Evolutionary conservation across 2,329 filamentous ascomycete genomes (phyloP).

Genomic region (Cercospora citrullina): DNA sequence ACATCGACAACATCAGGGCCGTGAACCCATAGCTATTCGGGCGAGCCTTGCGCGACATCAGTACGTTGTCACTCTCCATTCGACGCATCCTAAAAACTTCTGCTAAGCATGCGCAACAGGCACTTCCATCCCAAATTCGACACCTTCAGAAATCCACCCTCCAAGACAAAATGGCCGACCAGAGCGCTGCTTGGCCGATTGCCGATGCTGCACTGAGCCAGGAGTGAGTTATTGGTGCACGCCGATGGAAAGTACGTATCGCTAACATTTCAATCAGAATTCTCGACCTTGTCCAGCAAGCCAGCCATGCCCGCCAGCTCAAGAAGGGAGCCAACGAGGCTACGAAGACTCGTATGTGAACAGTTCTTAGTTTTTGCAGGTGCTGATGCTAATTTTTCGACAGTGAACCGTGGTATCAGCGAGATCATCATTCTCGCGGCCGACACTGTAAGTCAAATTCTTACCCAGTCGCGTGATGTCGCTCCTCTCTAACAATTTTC

Average conservation of each 20-base stretch:
- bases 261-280: conserved; percentile 30
- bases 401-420: conserved; percentile 79
- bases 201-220: conserved; percentile 52
- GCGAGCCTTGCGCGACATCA: conserved; percentile 34
- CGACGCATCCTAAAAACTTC: not conserved
- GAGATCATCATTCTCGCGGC: conserved; percentile 88
- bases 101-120: not conserved
- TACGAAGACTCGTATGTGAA: conserved; percentile 67
- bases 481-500: not conserved
- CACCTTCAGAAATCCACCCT: not conserved
- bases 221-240: conserved; percentile 31
- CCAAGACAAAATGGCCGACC: conserved; percentile 48
- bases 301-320: conserved; percentile 55
- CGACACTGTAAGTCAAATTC: conserved; percentile 58
- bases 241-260: not conserved
- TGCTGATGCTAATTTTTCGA: not conserved
- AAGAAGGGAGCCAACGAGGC: conserved; percentile 88
- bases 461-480: not conserved
- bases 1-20: conserved; percentile 32
- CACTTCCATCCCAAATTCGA: conserved; percentile 19
- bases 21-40: conserved; percentile 37
- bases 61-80: not conserved
- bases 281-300: conserved; percentile 64
- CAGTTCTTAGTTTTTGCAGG: not conserved
- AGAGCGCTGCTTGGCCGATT: conserved; percentile 44